Conservation (phyloP, 2,329 filamentous ascomycete genomes). For the Microdochium paspali region DNA sequence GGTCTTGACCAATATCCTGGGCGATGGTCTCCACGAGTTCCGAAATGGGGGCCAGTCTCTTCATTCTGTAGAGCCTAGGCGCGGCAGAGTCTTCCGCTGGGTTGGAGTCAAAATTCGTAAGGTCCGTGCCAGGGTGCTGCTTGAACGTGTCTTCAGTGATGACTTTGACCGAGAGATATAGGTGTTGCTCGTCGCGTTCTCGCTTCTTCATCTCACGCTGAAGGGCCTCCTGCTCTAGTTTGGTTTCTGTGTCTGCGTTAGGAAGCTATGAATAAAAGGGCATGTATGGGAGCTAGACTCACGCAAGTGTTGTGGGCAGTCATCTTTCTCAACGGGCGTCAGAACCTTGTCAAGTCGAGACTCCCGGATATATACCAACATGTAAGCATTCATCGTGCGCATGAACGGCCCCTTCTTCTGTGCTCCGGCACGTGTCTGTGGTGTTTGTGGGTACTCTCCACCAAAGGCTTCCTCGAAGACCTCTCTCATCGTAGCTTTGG, state of each 20-base stretch:
- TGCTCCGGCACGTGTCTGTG: conserved; percentile 32
- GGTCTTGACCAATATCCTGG: conserved; percentile 56
- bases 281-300: conserved; percentile 20
- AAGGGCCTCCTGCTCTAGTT: conserved; percentile 74
- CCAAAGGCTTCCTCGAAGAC: conserved; percentile 96
- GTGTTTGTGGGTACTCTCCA: conserved; percentile 61
- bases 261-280: conserved; percentile 5
- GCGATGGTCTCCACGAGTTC: conserved; percentile 68
- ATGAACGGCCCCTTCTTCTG: conserved; percentile 50
- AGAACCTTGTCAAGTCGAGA: conserved; percentile 76
- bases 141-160: conserved; percentile 76
- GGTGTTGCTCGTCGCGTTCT: conserved; percentile 87
- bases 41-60: conserved; percentile 64
- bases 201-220: conserved; percentile 68
- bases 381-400: conserved; percentile 81
- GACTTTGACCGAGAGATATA: conserved; percentile 79
- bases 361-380: conserved; percentile 95
- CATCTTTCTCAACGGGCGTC: conserved; percentile 61
- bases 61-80: conserved; percentile 62
- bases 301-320: conserved; percentile 77
- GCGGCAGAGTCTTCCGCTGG: conserved; percentile 50
- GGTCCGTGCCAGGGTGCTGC: conserved; percentile 73
- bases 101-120: conserved; percentile 58
- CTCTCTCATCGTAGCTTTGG: conserved; percentile 83
- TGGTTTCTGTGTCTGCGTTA: conserved; percentile 40